These are phyloP conservation scores for Yarrowia sp. DNA, from an alignment of 805 yeast genomes.

Conservation along the genomic window DNA sequence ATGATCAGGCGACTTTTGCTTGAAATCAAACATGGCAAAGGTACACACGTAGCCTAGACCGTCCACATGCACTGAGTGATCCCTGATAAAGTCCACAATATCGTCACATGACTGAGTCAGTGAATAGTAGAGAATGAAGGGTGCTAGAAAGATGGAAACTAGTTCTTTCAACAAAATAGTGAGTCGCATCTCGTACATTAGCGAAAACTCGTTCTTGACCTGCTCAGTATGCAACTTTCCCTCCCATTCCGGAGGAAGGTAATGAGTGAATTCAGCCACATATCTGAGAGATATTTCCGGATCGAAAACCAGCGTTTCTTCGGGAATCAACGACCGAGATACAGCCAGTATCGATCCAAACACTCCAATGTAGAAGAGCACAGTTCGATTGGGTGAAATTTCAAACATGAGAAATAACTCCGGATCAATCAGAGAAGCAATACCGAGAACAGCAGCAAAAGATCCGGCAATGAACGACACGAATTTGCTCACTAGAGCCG, in stretches of 20 bases:
- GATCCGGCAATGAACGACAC: slow-evolving; percentile 81
- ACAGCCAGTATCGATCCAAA: slow-evolving; percentile 88
- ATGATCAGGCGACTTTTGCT: slow-evolving; percentile 35
- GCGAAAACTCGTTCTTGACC: slow-evolving; percentile 80
- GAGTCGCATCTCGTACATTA: slow-evolving; percentile 70
- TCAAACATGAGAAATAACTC: slow-evolving; percentile 90
- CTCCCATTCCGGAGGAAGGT: slow-evolving; percentile 83
- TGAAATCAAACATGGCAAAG: slow-evolving; percentile 87
- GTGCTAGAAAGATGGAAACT: slow-evolving; percentile 77
- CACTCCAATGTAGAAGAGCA: slow-evolving; percentile 80
- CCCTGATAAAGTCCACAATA: slow-evolving; percentile 88
- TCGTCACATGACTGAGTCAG: slow-evolving; percentile 69
- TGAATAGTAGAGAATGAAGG: slow-evolving; percentile 84
- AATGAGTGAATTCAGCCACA: slow-evolving; percentile 86
- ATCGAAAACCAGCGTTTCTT: slow-evolving; percentile 73
- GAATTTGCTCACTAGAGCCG: slow-evolving; percentile 56
- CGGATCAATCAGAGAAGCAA: slow-evolving; percentile 76
- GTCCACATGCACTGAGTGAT: slow-evolving; percentile 84
- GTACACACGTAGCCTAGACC: slow-evolving; percentile 94
- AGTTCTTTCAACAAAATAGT: slow-evolving; percentile 72
- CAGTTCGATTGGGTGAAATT: slow-evolving; percentile 74
- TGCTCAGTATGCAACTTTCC: slow-evolving; percentile 78
- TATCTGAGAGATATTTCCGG: slow-evolving; percentile 83
- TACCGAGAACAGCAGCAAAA: slow-evolving; percentile 79
- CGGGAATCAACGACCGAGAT: slow-evolving; percentile 66